Percentiles rank a stretch among this genome's conserved stretches.
Conservation (phyloP, 257 asterid genomes). For the Oldenlandia corymbosa region DNA sequence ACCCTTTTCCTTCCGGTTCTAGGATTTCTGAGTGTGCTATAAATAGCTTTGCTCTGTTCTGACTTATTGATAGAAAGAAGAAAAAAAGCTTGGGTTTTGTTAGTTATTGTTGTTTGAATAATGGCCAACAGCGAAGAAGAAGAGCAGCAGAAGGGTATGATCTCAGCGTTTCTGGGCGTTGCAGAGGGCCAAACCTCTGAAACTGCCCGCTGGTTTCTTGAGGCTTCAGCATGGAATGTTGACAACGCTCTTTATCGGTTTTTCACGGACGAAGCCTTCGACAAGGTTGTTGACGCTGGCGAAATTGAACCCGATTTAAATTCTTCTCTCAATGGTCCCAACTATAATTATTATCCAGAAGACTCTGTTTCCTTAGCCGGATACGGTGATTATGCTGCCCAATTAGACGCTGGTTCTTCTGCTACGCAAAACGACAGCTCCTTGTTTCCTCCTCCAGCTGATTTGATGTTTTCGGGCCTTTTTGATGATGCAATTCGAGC, state of each 20-base stretch:
- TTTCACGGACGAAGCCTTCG: neutral
- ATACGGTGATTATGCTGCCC: neutral
- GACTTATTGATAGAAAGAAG: too few species aligned
- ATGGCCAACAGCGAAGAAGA: too few species aligned
- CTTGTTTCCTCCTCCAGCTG: constrained; percentile 81
- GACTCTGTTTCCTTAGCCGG: neutral
- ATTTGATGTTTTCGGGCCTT: constrained; percentile 72
- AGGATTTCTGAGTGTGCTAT: too few species aligned
- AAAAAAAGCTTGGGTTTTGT: too few species aligned
- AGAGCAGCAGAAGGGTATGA: neutral
- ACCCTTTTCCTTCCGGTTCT: too few species aligned
- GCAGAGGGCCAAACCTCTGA: neutral
- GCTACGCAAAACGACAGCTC: constrained; percentile 57
- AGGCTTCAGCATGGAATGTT: neutral
- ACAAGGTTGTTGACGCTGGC: too few species aligned
- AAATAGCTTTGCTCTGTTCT: too few species aligned
- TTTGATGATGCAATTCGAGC: constrained; percentile 88
- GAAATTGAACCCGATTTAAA: too few species aligned
- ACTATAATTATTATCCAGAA: neutral
- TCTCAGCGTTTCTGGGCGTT: neutral
- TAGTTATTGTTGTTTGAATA: too few species aligned
- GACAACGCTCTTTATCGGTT: neutral
- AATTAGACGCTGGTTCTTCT: neutral
- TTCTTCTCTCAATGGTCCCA: too few species aligned
- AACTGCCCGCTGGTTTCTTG: neutral